Base-by-base conservation (phyloP, 164 flowering plant species). In the Vitis rotundifolia region DNA sequence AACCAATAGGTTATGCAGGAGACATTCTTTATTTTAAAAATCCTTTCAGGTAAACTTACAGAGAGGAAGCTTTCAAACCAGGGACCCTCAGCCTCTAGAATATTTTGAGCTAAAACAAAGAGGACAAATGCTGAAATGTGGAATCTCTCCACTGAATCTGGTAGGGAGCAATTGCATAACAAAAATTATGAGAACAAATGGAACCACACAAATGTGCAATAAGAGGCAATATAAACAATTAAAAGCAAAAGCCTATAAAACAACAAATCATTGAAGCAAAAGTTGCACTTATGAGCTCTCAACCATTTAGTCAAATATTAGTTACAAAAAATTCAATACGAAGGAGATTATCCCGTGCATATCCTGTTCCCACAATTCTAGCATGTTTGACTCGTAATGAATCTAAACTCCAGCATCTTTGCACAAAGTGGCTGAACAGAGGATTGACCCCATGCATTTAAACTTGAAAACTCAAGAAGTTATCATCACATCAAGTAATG, bases 111-210 rank as follows among this genome's bases (percentile, higher is more conserved):
- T 49, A 95, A 85, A 68, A 95, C 96, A 63, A 90, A 93, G 67
- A 93, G 72, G 56, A 95, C 54, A 78, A 89, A 95, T 71, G 99
- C 91, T 58, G 89, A 82, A 68, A 95, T 93, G 80, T 95, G 99
- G 79, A 95, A 95, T 79, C 98, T 79, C 86, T 95, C 98, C 37
- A 95, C 82, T 15, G 99, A 91, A 78, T 95, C 99, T 94, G 91
- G 44, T 68, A 51, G 76, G 49, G 59, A 49, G 64, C 68, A 71
- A 69, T 62, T 9, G 52, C 22, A 72, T 2, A 70, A 59, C 13
- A 66, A 58, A 28, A 70, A 50, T 12, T 31, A 5, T 11, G 22
- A 64, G 60, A 60, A 51, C 14, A 51, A 59, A 62, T 18, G 9
- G 18, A 59, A 53, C 13, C 10, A 64, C 18, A 57, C 15, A 66